Base-by-base conservation (phyloP, 2,329 filamentous ascomycete genomes). In the Corynespora cassiicola region DNA sequence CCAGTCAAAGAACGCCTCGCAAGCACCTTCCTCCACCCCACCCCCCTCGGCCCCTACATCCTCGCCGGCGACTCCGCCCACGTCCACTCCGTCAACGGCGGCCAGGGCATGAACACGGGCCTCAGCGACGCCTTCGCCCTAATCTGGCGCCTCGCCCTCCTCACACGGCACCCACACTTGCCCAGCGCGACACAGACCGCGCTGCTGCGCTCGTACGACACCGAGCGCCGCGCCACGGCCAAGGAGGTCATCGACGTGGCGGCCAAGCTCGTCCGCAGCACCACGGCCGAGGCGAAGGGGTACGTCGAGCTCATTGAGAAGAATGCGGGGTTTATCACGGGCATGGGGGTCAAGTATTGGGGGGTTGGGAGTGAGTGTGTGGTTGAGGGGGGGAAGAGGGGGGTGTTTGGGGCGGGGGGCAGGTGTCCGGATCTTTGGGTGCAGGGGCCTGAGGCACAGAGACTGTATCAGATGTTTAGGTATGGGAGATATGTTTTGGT, bases 281-380 rank as follows among this genome's bases (percentile, higher is more conserved):
- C 75, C 0, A 50, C 71, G 3, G 61, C 65, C 29, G 66, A 69
- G 11, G 74, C 74, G 2, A 71, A 72, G 47, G 59, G 71, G 22
- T 77, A 77, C 30, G 74, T 77, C 3, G 65, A 66, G 17, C 73
- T 74, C 0, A 75, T 77, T 26, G 66, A 77, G 44, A 69, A 65
- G 39, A 77, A 76, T 27, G 73, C 75, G 0, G 74, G 68, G 1
- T 77, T 74, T 42, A 77, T 77, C 29, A 76, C 74, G 5, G 73
- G 73, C 68, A 53, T 75, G 72, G 72, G 72, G 4, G 69, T 75
- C 2, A 58, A 67, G 6, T 75, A 75, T 47, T 51, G 62, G 6
- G 59, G 47, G 3, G 42, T 65, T 20, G 56, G 45, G 12, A 73
- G 71, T 6, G 61, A 65, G 11, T 51, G 71, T 4, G 56, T 74